phyloP scores from a whole-genome alignment of 192 early-diverging fungal species.

The Podila epicladia region DNA sequence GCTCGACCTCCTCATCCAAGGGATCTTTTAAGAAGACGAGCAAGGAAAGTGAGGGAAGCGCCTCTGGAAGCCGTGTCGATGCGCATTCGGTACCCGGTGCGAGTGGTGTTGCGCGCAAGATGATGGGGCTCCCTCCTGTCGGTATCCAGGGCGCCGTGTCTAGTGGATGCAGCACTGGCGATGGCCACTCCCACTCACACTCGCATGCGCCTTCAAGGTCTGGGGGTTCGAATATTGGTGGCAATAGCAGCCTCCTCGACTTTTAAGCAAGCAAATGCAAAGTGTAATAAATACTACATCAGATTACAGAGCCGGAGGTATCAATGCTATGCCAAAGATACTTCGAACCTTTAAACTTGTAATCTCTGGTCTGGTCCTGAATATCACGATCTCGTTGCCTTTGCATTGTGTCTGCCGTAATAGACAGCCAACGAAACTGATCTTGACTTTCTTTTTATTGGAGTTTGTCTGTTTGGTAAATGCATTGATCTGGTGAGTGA shows the following conservation, averaged over 20 bases:
- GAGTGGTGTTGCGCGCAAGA: constrained; percentile 44
- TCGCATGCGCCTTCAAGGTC: constrained; percentile 6
- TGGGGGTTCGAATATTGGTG: background rate
- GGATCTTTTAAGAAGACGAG: background rate
- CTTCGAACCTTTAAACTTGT: too few species aligned
- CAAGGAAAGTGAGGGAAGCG: background rate
- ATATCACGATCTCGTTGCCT: too few species aligned
- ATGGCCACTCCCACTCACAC: constrained; percentile 13
- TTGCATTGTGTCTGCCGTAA: too few species aligned
- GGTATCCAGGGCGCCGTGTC: constrained; percentile 41
- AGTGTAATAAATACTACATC: too few species aligned
- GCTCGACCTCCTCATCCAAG: background rate
- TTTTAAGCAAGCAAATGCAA: background rate
- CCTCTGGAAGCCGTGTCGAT: constrained; percentile 9
- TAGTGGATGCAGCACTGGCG: constrained; percentile 29
- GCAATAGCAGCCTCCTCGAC: constrained; percentile 32
- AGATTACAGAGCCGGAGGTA: too few species aligned
- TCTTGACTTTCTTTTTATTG: too few species aligned
- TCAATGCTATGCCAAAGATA: too few species aligned
- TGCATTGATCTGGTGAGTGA: background rate
- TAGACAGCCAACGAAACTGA: too few species aligned
- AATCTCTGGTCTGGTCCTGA: too few species aligned
- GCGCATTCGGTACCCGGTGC: constrained; percentile 46
- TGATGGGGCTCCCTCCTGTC: constrained; percentile 42
- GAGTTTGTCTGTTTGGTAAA: too few species aligned